phyloP scores from a whole-genome alignment of 805 yeast genomes.

The Hanseniaspora mollemarum region DNA sequence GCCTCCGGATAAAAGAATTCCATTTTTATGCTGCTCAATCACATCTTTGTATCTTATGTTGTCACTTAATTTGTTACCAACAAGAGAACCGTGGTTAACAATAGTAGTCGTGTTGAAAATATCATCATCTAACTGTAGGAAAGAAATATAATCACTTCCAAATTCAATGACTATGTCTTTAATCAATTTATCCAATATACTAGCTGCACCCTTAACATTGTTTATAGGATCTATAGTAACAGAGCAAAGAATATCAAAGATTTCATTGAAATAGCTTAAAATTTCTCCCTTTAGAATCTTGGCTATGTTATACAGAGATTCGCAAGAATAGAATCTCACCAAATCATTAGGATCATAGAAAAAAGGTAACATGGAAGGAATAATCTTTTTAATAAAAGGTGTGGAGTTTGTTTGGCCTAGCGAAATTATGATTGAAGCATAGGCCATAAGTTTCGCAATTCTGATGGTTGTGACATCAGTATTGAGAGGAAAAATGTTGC shows the following conservation, averaged over 20 bases:
- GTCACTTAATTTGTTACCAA: constrained; percentile 34
- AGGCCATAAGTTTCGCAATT: constrained; percentile 90
- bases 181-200: constrained; percentile 73
- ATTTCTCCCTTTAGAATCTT: constrained; percentile 95
- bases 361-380: constrained; percentile 88
- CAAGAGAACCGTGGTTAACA: constrained; percentile 38
- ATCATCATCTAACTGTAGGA: constrained; percentile 35
- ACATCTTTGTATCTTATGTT: constrained; percentile 12
- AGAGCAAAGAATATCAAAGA: constrained; percentile 82
- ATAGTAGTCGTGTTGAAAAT: constrained; percentile 35
- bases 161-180: constrained; percentile 93
- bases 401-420: constrained; percentile 78
- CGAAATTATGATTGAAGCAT: constrained; percentile 93
- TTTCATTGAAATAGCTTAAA: constrained; percentile 79
- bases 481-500: constrained; percentile 29
- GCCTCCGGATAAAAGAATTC: neutral
- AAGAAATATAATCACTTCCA: constrained; percentile 56
- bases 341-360: constrained; percentile 96
- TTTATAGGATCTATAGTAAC: constrained; percentile 83
- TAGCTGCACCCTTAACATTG: constrained; percentile 91
- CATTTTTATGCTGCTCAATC: constrained; percentile 6
- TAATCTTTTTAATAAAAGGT: constrained; percentile 65
- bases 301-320: constrained; percentile 86
- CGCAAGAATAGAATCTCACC: constrained; percentile 94
- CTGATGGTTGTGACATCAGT: constrained; percentile 77